A percentile compares a stretch with the other conserved stretches of the same genome.
Conservation (phyloP, 2,329 filamentous ascomycete genomes). For the Stagonosporopsis tanaceti region DNA sequence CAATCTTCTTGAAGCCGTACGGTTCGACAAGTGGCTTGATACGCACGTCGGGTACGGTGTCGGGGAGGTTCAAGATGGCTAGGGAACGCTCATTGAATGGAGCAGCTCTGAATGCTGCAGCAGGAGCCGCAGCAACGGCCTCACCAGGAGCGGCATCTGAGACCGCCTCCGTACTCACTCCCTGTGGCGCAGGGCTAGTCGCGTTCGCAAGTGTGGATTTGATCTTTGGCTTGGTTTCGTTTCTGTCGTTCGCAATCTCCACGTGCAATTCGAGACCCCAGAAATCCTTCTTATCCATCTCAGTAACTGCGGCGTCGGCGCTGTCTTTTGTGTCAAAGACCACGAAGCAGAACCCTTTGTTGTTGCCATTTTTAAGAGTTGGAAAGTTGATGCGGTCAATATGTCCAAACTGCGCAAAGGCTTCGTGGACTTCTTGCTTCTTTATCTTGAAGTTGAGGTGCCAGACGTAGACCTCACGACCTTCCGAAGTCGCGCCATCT, state of each 20-base stretch:
- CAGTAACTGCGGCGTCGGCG: conserved; percentile 66
- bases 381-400: conserved; percentile 78
- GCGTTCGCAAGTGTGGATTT: conserved; percentile 59
- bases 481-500: conserved; percentile 82
- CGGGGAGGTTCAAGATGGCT: conserved; percentile 83
- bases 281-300: conserved; percentile 75
- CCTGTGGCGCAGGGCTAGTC: conserved; percentile 48
- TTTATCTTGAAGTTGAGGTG: conserved; percentile 84
- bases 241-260: conserved; percentile 54
- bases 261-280: conserved; percentile 73
- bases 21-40: conserved; percentile 76
- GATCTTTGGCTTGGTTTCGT: conserved; percentile 55
- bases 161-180: conserved; percentile 25
- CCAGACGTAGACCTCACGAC: conserved; percentile 83
- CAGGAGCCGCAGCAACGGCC: conserved; percentile 7
- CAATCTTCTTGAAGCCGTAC: conserved; percentile 78
- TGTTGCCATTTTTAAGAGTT: conserved; percentile 68
- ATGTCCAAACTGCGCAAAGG: conserved; percentile 78
- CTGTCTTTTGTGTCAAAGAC: conserved; percentile 75
- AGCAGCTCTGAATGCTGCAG: conserved; percentile 21
- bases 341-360: conserved; percentile 81
- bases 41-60: conserved; percentile 89
- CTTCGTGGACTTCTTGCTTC: conserved; percentile 72
- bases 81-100: conserved; percentile 70
- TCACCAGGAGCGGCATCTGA: conserved; percentile 31